Evolutionary conservation across 768 basidiomycete species (phyloP).

Genomic region (Lactifluus subvellereus): DNA sequence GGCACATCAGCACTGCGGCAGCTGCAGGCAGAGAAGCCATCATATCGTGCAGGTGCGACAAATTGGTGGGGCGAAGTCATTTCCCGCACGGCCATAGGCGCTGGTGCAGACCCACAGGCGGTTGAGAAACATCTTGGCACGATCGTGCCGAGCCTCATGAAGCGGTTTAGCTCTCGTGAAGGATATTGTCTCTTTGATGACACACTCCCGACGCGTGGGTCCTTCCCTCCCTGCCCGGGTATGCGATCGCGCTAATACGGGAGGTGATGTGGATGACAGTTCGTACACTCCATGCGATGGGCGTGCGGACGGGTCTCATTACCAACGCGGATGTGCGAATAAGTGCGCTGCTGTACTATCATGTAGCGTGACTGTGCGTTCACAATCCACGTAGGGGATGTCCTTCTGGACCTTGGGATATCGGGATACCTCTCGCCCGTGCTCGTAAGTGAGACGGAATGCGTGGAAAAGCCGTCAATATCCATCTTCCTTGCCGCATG

Average conservation of each 20-base stretch:
- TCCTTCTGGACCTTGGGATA: slow-evolving; percentile 55
- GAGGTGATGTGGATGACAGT: slow-evolving; percentile 33
- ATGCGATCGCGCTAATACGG: background rate
- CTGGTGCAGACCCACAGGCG: slow-evolving; percentile 57
- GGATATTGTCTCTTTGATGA: slow-evolving; percentile 63
- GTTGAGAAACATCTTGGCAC: slow-evolving; percentile 47
- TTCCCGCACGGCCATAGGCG: slow-evolving; percentile 63
- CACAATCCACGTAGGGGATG: slow-evolving; percentile 32
- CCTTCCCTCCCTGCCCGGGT: background rate
- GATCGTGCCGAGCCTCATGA: slow-evolving; percentile 58
- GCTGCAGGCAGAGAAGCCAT: slow-evolving; percentile 54
- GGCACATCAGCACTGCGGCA: slow-evolving; percentile 38
- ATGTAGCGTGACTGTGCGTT: background rate
- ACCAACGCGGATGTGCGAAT: slow-evolving; percentile 73
- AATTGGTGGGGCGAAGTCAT: slow-evolving; percentile 81
- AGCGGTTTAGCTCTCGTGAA: slow-evolving; percentile 61
- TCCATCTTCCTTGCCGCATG: slow-evolving; percentile 52
- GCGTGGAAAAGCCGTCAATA: slow-evolving; percentile 60
- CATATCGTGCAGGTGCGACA: slow-evolving; percentile 48
- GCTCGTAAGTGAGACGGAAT: slow-evolving; percentile 64
- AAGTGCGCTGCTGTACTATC: slow-evolving; percentile 39
- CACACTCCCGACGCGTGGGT: slow-evolving; percentile 41
- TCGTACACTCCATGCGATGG: slow-evolving; percentile 38
- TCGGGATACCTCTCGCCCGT: slow-evolving; percentile 45
- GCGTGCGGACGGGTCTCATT: slow-evolving; percentile 51